A percentile compares a stretch with the other conserved stretches of the same genome.
Evolutionary conservation across 495 filamentous ascomycete species (phyloP).

Genomic region (Podospora anserina): DNA sequence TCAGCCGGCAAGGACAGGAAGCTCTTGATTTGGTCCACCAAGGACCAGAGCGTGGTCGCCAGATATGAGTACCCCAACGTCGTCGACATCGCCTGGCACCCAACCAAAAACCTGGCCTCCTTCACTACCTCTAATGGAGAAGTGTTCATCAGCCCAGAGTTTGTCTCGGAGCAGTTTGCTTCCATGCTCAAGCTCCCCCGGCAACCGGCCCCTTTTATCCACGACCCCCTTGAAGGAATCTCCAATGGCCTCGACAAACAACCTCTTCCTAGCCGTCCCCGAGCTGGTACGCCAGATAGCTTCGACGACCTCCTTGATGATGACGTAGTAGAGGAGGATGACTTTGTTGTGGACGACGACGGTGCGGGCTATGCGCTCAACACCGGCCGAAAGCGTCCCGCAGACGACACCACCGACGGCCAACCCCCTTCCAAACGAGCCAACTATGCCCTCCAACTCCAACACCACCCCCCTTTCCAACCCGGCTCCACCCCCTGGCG

Average conservation of each 20-base stretch:
- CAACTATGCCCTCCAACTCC: conserved; percentile 55
- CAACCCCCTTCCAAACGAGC: conserved; percentile 42
- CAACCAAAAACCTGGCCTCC: conserved; percentile 77
- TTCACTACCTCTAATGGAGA: conserved; percentile 90
- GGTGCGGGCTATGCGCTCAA: conserved; percentile 86
- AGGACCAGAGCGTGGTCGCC: conserved; percentile 72
- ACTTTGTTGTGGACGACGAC: conserved; percentile 93
- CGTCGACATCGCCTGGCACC: conserved; percentile 86
- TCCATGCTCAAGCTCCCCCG: conserved; percentile 54
- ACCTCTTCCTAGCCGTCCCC: conserved; percentile 44
- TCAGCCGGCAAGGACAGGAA: conserved; percentile 80
- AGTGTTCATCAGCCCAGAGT: conserved; percentile 80
- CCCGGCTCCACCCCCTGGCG: conserved; percentile 94
- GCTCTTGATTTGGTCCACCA: conserved; percentile 84
- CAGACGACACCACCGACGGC: conserved; percentile 43
- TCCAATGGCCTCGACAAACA: conserved; percentile 62
- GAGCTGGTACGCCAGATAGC: conserved; percentile 44
- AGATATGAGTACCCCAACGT: conserved; percentile 76
- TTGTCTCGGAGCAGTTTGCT: conserved; percentile 65
- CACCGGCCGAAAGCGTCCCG: conserved; percentile 62
- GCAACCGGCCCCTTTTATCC: conserved; percentile 81
- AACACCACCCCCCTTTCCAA: conserved; percentile 80
- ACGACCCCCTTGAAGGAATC: conserved; percentile 71
- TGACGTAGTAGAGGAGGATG: conserved; percentile 65
- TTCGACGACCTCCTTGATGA: conserved; percentile 55